Conservation (phyloP, 1,284 basidiomycete species). For the Ganoderma resinaceum region DNA sequence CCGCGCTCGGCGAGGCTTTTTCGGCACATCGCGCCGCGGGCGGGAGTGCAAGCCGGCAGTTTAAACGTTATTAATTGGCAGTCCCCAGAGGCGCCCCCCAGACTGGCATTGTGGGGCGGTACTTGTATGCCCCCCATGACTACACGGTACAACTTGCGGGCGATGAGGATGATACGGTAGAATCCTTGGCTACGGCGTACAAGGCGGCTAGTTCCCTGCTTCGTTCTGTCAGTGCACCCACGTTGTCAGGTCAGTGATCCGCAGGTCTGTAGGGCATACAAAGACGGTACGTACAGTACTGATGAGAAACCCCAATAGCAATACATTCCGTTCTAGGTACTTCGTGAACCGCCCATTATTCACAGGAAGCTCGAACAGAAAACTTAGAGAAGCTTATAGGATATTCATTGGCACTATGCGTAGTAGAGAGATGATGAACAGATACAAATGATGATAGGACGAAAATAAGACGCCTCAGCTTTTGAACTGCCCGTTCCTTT, state of each 20-base stretch:
- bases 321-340: not conserved
- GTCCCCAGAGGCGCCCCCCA: not conserved
- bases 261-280: not conserved
- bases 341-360: too few relatives aligned
- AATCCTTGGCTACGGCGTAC: not conserved
- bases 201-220: conserved; percentile 1
- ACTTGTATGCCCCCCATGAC: not conserved
- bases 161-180: conserved; percentile 1
- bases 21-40: not conserved
- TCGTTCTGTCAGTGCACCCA: not conserved
- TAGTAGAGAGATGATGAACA: not conserved
- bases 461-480: conserved; percentile 49
- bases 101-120: not conserved
- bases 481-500: conserved; percentile 53
- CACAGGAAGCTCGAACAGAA: not conserved
- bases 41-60: not conserved
- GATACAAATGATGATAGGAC: not conserved
- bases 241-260: not conserved
- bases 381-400: not conserved
- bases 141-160: not conserved
- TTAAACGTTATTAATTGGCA: not conserved
- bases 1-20: not conserved
- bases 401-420: not conserved
- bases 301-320: not conserved
- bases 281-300: not conserved